Evolutionary conservation across 1,139 yeast genomes (phyloP).

Genomic region (Yamadazyma dendronema): DNA sequence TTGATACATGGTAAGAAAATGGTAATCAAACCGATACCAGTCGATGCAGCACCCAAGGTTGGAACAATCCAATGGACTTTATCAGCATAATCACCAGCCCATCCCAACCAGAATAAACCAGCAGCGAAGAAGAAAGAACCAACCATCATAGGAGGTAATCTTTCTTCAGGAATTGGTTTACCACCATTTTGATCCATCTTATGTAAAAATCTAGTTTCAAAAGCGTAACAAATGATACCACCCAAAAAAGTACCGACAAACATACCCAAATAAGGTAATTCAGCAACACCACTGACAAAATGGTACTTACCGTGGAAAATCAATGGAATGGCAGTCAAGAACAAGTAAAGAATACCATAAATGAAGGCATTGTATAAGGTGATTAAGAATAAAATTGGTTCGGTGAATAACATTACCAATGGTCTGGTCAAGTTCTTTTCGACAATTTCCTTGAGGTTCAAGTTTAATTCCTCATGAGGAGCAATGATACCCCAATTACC

Average conservation of each 20-base stretch:
- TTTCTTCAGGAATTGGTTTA: slow-evolving; percentile 72
- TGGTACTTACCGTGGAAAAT: slow-evolving; percentile 64
- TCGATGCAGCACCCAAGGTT: slow-evolving; percentile 64
- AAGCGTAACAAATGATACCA: slow-evolving; percentile 38
- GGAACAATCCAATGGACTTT: slow-evolving; percentile 85
- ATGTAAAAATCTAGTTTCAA: slow-evolving; percentile 25
- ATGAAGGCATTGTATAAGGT: slow-evolving; percentile 79
- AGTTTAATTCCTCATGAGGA: slow-evolving; percentile 70
- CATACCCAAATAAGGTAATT: slow-evolving; percentile 62
- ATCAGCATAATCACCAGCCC: slow-evolving; percentile 75
- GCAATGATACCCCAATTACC: slow-evolving; percentile 82
- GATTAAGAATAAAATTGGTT: slow-evolving; percentile 69
- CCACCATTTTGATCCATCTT: slow-evolving; percentile 45
- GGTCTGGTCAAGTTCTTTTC: slow-evolving; percentile 75
- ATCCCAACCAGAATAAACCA: slow-evolving; percentile 82
- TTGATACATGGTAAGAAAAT: slow-evolving; percentile 77
- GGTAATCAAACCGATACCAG: slow-evolving; percentile 73
- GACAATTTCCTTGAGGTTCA: slow-evolving; percentile 61
- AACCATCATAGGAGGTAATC: slow-evolving; percentile 71
- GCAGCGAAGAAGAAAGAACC: slow-evolving; percentile 70
- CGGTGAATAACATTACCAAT: slow-evolving; percentile 60
- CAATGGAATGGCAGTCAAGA: slow-evolving; percentile 77
- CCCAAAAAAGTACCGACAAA: slow-evolving; percentile 62
- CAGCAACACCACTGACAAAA: slow-evolving; percentile 52
- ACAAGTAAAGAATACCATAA: slow-evolving; percentile 76